Base-by-base conservation (phyloP, 2,329 filamentous ascomycete genomes). In the Trichophyton simii region DNA sequence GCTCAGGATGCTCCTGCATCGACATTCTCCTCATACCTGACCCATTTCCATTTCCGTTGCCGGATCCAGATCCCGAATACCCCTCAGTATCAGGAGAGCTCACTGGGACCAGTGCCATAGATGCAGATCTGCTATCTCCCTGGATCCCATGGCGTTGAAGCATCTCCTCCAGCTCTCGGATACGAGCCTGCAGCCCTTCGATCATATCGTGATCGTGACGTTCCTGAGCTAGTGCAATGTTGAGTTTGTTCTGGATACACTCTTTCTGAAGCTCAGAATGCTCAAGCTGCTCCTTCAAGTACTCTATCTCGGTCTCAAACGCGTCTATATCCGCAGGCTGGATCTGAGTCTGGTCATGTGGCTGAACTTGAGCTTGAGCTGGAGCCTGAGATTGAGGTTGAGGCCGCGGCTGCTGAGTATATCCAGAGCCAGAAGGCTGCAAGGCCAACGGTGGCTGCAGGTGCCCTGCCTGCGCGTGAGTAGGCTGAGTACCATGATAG, bases 191-290 rank as follows among this genome's bases (percentile, higher is more conserved):
- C 42, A 63, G 42, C 8, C 38, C 20, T 42, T 44, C 28, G 28
- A 62, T 63, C 31, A 62, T 46, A 3, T 61, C 57, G n/a, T 36
- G 44, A 13, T 59, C 57, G 15, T 48, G 52, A 22, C 55, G 46
- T 20, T 34, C 62, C 50, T 63, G 54, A 6, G 42, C 54, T 20
- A 48, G 20, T 18, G 55, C 55, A 6, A 28, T 36, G 9, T 50
- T 20, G 25, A 61, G 44, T 36, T 38, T 42, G 34, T 28, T 44
- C 31, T 63, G 28, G 20, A 36, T 44, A 36, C 34, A 38, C 50
- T 62, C 38, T 31, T 9, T 22, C 50, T 54, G 55, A 18, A 22
- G 34, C 34, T 58, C 55, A 42, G 38, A 44, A 7, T 58, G 55
- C n/a, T 58, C 55, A 13, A 58, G 55, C 13, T 58, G 55, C 22